Evolutionary conservation across 2,329 filamentous ascomycete species (phyloP).

Genomic region (Elsinoe perseae): DNA sequence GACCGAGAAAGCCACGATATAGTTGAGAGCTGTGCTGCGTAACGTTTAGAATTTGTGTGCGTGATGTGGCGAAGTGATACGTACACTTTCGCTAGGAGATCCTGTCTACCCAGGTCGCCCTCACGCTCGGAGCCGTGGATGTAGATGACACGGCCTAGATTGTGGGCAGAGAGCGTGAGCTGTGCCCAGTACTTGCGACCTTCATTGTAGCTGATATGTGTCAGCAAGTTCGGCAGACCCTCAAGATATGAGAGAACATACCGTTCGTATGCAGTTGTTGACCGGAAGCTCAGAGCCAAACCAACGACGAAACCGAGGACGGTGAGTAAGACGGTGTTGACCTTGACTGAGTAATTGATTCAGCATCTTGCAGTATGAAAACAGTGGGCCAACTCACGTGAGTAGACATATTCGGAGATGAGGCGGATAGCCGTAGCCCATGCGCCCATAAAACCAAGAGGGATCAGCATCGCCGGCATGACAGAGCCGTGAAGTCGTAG

Average conservation of each 20-base stretch:
- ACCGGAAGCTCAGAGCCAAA: slow-evolving; percentile 69
- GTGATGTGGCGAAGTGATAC: too few species aligned
- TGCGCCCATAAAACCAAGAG: slow-evolving; percentile 51
- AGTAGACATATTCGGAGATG: slow-evolving; percentile 42
- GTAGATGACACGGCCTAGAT: slow-evolving; percentile 68
- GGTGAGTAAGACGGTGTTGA: slow-evolving; percentile 63
- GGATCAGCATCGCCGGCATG: slow-evolving; percentile 64
- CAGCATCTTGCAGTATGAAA: background rate
- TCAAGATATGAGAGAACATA: background rate
- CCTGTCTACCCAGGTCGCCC: slow-evolving; percentile 51
- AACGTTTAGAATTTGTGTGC: too few species aligned
- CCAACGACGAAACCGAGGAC: slow-evolving; percentile 76
- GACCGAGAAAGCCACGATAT: slow-evolving; percentile 69
- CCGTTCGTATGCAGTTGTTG: slow-evolving; percentile 68
- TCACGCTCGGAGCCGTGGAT: slow-evolving; percentile 60
- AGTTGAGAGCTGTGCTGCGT: slow-evolving; percentile 56
- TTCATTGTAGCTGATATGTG: slow-evolving; percentile 34
- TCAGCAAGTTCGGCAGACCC: background rate
- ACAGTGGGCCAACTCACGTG: slow-evolving; percentile 18
- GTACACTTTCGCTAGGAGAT: slow-evolving; percentile 58
- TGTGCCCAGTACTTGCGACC: slow-evolving; percentile 57
- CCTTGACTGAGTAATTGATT: slow-evolving; percentile 35
- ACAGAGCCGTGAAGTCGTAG: slow-evolving; percentile 70
- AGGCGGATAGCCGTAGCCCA: slow-evolving; percentile 62
- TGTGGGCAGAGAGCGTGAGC: slow-evolving; percentile 49